Base-by-base conservation (phyloP, 2,329 filamentous ascomycete species). In the Sporothrix dimorphospora region DNA sequence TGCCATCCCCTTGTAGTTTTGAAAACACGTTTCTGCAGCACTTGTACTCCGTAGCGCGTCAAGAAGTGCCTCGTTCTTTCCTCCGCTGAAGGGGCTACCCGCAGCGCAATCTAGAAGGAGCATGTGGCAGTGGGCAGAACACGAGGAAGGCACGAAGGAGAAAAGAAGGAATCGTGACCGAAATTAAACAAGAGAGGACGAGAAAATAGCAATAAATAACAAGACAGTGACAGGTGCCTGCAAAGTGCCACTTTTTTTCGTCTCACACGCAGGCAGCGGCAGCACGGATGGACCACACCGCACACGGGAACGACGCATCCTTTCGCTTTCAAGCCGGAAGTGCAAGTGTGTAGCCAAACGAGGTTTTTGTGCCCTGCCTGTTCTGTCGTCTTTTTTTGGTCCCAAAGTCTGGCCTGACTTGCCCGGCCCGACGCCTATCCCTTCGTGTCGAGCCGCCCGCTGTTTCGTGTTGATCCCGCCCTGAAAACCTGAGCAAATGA, bases 391-490 rank as follows among this genome's bases (percentile, higher is more conserved):
- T 16, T 14, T 19, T 11, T 21, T 47, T 24, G 30, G 24, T 65
- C 42, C 61, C 42, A 49, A 66, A 49, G 27, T 21, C 42, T 49
- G 24, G n/a, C 38, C 38, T 65, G 38, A 42, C 42, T 27, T 49
- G 19, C 51, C 63, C 42, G 69, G 69, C 34, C 69, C 65, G 69
- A n/a, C 55, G 69, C 47, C 42, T 63, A 73, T 71, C 57, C 69
- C 69, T 71, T 73, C 72, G 72, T 69, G 69, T 73, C 72, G 72
- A 71, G 69, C 72, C 69, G 72, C 69, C 63, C 53, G 65, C 63
- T 30, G 45, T 65, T 72, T 72, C 51, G 66, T 55, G 63, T 42
- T 71, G 55, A 49, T 63, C 45, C 57, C 57, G 69, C 40, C 5
- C 19, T 66, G 69, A 47, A n/a, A 14, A 49, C 19, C 70, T 40